A percentile compares a stretch with the other conserved stretches of the same genome.
These are phyloP conservation scores for Acanthamoeba castellanii DNA, from an alignment of 208 protist species.

Conservation along the genomic window DNA sequence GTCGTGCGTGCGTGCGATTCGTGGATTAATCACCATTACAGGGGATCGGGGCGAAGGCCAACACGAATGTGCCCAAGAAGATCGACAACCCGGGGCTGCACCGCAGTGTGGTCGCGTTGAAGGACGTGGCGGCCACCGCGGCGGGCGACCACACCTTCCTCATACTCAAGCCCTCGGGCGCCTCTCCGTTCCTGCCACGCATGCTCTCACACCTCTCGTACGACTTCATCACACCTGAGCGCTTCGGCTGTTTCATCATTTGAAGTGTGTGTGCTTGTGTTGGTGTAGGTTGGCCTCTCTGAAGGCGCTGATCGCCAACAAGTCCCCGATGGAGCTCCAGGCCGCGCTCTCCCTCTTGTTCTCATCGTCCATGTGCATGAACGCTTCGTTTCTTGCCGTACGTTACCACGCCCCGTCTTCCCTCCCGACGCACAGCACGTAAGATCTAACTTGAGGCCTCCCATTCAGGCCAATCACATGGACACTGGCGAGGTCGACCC, in stretches of 20 bases:
- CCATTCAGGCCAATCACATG: slow-evolving; percentile 17
- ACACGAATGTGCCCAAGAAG: not conserved
- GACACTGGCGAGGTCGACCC: not conserved
- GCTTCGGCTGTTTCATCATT: not conserved
- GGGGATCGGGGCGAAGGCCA: slow-evolving; percentile 14
- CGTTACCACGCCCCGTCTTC: not conserved
- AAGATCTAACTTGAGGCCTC: too few relatives aligned
- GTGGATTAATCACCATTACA: not conserved
- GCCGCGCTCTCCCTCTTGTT: not conserved
- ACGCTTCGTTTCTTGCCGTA: slow-evolving; percentile 7
- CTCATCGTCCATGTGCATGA: slow-evolving; percentile 37
- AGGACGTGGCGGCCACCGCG: not conserved
- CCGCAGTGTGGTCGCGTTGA: not conserved
- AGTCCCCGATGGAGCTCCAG: not conserved
- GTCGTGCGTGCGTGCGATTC: too few relatives aligned
- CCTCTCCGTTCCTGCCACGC: not conserved
- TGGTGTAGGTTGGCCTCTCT: not conserved
- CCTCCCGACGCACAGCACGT: too few relatives aligned
- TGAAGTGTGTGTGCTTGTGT: too few relatives aligned
- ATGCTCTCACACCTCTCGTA: not conserved
- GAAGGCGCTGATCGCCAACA: not conserved
- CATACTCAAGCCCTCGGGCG: not conserved
- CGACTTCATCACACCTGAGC: not conserved
- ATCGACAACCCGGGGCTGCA: not conserved
- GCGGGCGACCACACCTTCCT: slow-evolving; percentile 26